phyloP scores from a whole-genome alignment of 306 rosid species.

The Potentilla sterilis region DNA sequence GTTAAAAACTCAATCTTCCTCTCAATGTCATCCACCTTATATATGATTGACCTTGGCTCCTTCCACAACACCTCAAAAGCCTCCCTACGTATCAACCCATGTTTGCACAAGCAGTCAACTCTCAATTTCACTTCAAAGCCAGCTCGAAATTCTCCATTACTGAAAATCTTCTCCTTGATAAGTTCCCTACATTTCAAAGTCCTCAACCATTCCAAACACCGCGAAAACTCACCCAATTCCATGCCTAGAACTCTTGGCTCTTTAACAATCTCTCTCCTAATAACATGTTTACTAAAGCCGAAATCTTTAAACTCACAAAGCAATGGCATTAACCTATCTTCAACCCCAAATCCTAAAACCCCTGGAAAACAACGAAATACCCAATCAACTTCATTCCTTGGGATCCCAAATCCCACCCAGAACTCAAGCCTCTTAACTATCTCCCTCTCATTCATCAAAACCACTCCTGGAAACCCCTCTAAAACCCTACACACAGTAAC shows the following conservation, averaged over 20 bases:
- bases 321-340: constrained; percentile 58
- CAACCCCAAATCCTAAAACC: constrained; percentile 59
- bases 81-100: constrained; percentile 63
- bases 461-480: constrained; percentile 52
- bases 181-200: constrained; percentile 62
- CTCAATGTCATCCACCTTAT: constrained; percentile 55
- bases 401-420: constrained; percentile 43
- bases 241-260: constrained; percentile 60
- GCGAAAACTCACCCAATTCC: constrained; percentile 70
- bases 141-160: constrained; percentile 55
- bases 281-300: constrained; percentile 50
- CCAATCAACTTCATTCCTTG: constrained; percentile 39
- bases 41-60: constrained; percentile 68
- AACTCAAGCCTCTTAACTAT: constrained; percentile 36
- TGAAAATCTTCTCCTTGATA: constrained; percentile 47
- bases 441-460: constrained; percentile 38
- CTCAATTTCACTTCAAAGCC: constrained; percentile 70
- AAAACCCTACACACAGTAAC: constrained; percentile 38
- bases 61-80: constrained; percentile 76
- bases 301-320: constrained; percentile 47
- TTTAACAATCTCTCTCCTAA: constrained; percentile 48
- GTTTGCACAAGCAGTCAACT: constrained; percentile 68
- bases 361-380: constrained; percentile 46
- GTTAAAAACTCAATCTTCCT: constrained; percentile 68
- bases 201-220: constrained; percentile 52